Evolutionary conservation across 2,329 filamentous ascomycete genomes (phyloP), one percentile per base, ranked within the genome.

Genomic region (Penicillium sp.): DNA sequence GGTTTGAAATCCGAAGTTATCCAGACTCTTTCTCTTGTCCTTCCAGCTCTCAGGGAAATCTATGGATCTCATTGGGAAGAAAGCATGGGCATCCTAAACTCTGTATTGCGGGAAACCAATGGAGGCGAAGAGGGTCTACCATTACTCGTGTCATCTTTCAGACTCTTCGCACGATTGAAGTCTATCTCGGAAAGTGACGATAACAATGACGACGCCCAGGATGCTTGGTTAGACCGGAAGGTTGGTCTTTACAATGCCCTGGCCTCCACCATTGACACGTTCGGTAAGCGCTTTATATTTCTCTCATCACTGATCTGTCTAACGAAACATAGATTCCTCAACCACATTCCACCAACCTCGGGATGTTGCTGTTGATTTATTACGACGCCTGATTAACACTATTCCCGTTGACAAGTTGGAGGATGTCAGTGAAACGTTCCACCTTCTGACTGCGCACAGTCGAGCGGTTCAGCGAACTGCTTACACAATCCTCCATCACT

Each of bases 21-120:
- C 40, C 75, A 74, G 57, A 71, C 76, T 6, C 65, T 87, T 47
- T 69, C 73, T 2, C 74, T 78, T 4, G 76, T 96, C 4, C 73
- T 97, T 0, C 89, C 90, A 2, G 83, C 82, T 39, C 87, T 97
- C 64, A 83, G 85, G 56, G 88, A 92, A 45, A 85, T 96, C 1
- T 97, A 96, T 66, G 94, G 93, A 0, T 85, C 89, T 0, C 90
- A 96, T 68, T 99, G 94, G 94, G 82, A 87, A 49, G 82, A 82
- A 46, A 74, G 82, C 0, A 74, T 91, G 18, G 78, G 83, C 34
- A 83, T 85, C 48, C 83, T 87, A 57, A 75, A 81, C 11, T 73
- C 76, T 8, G 74, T 85, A 0, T 89, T 87, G 85, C 74, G 77
- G 3, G 76, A 78, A 4, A 79, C 76, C 0, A 70, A 70, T 11